Percentiles rank a stretch among this genome's conserved stretches.
phyloP scores from a whole-genome alignment of 1,139 yeast species.

The Pichia sp. region DNA sequence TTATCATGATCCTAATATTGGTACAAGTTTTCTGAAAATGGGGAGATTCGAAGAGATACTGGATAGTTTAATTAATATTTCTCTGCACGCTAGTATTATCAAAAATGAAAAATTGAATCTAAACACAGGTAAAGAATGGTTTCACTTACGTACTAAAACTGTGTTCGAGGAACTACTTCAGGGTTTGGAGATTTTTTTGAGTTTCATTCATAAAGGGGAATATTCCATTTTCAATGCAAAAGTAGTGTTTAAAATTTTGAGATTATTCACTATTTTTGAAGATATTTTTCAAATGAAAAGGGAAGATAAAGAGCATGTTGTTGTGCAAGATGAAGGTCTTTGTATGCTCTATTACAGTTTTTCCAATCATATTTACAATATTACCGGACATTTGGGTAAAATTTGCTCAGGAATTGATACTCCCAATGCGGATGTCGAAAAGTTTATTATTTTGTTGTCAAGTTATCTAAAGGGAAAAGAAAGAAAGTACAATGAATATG shows the following conservation, averaged over 20 bases:
- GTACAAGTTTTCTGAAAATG: conserved; percentile 31
- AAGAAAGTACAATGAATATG: not conserved
- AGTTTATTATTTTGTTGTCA: conserved; percentile 25
- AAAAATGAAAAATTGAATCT: conserved; percentile 4
- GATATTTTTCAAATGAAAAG: conserved; percentile 48
- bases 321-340: conserved; percentile 39
- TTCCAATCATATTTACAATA: conserved; percentile 38
- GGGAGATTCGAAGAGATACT: conserved; percentile 35
- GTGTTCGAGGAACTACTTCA: conserved; percentile 5
- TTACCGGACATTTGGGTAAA: conserved; percentile 38
- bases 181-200: conserved; percentile 17
- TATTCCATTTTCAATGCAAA: conserved; percentile 13
- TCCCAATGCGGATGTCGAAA: conserved; percentile 15
- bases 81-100: conserved; percentile 5
- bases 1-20: conserved; percentile 26
- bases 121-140: not conserved
- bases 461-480: conserved; percentile 22
- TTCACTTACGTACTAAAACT: not conserved
- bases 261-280: conserved; percentile 34
- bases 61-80: conserved; percentile 14
- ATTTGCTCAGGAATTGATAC: conserved; percentile 24
- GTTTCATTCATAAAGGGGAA: conserved; percentile 19
- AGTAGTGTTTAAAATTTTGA: conserved; percentile 14
- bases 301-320: conserved; percentile 63
- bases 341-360: conserved; percentile 34